phyloP scores from a whole-genome alignment of 2,329 filamentous ascomycete genomes.

The Orbilia quercus region DNA sequence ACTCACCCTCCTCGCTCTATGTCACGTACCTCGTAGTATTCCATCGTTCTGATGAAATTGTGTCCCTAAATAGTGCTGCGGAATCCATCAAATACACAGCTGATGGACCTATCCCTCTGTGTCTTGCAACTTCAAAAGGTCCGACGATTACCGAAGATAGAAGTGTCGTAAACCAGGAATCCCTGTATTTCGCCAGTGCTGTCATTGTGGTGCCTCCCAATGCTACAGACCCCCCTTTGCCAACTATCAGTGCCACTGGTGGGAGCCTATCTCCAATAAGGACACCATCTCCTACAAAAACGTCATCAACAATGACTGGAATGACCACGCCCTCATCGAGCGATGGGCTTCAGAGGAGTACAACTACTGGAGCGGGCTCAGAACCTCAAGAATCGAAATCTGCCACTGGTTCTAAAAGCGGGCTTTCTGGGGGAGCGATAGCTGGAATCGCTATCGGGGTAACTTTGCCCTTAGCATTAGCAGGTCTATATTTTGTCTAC shows the following conservation, averaged over 20 bases:
- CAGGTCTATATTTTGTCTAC: conserved; percentile 30
- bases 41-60: not conserved
- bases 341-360: not conserved
- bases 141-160: conserved; percentile 24
- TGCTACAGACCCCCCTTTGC: conserved; percentile 1
- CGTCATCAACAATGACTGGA: not conserved
- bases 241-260: not conserved
- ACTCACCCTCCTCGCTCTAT: too few relatives aligned
- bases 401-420: not conserved
- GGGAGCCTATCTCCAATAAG: not conserved
- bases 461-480: conserved; percentile 21
- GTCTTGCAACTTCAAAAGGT: conserved; percentile 38
- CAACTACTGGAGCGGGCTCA: conserved; percentile 1
- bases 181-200: conserved; percentile 40
- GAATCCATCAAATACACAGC: conserved; percentile 36
- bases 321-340: not conserved
- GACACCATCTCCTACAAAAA: not conserved
- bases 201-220: conserved; percentile 21
- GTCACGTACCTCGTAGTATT: too few relatives aligned
- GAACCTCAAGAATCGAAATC: conserved; percentile 9
- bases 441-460: conserved; percentile 35
- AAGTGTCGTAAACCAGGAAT: conserved; percentile 44
- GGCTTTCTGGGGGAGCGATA: conserved; percentile 35
- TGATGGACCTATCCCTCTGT: conserved; percentile 27
- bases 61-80: conserved; percentile 7